Percentiles rank a stretch among this genome's conserved stretches.
Evolutionary conservation across 768 basidiomycete species (phyloP).

Genomic region (Ephemerocybe angulata): DNA sequence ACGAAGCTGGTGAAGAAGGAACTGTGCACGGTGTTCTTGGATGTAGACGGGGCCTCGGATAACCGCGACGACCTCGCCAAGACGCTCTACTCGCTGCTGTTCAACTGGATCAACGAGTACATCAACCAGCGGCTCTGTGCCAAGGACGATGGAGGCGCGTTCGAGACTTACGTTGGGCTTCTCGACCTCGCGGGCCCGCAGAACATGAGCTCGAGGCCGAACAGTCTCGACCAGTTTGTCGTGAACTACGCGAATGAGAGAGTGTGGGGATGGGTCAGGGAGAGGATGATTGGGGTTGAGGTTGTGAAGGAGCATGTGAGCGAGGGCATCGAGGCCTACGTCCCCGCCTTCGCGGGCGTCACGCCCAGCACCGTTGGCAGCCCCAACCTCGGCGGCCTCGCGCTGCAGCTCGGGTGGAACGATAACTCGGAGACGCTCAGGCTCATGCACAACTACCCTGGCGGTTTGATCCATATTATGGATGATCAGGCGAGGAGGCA

Average conservation of each 20-base stretch:
- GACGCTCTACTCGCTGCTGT: slow-evolving; percentile 89
- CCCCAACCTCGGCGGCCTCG: background rate
- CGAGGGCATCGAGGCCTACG: slow-evolving; percentile 63
- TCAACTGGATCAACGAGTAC: slow-evolving; percentile 94
- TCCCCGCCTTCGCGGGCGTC: background rate
- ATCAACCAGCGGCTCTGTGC: slow-evolving; percentile 90
- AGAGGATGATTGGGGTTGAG: slow-evolving; percentile 51
- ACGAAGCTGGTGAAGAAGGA: slow-evolving; percentile 93
- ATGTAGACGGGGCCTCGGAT: slow-evolving; percentile 88
- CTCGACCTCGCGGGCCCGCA: slow-evolving; percentile 94
- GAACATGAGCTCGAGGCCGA: slow-evolving; percentile 81
- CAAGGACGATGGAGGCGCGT: slow-evolving; percentile 57
- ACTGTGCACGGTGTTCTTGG: slow-evolving; percentile 94
- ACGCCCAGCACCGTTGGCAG: background rate
- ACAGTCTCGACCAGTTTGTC: slow-evolving; percentile 95
- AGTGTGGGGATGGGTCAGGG: slow-evolving; percentile 78
- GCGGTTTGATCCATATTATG: slow-evolving; percentile 95
- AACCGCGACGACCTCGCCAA: slow-evolving; percentile 94
- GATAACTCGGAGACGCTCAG: slow-evolving; percentile 90
- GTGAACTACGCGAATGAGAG: slow-evolving; percentile 96
- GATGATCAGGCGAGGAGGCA: slow-evolving; percentile 88
- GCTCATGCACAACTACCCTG: slow-evolving; percentile 79
- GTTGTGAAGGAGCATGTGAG: slow-evolving; percentile 71
- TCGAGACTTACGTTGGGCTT: slow-evolving; percentile 85
- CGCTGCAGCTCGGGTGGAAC: slow-evolving; percentile 24